Base-by-base conservation (phyloP, 2,329 filamentous ascomycete genomes). In the Conoideocrella luteorostrata region DNA sequence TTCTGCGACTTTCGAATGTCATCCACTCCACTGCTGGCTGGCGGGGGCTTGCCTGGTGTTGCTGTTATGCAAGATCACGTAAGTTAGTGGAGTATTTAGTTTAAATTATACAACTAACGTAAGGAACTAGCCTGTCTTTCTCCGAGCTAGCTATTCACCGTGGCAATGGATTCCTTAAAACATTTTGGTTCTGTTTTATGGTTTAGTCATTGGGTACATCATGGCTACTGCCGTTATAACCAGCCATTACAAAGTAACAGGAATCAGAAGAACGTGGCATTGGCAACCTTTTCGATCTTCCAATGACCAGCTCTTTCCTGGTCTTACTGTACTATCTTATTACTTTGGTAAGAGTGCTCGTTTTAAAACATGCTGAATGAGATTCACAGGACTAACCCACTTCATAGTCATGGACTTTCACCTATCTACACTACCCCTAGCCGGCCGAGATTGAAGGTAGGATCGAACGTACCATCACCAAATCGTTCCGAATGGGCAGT, bases 61-160 rank as follows among this genome's bases (percentile, higher is more conserved):
- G 56, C 56, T 23, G 46, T 54, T 13, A 46, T 65, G 52, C 61
- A 61, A 41, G 64, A 66, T 35, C 64, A 66, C 51, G 64, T 64
- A 39, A 54, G 45, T 47, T 17, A 17, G 17, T 33, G 20, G 4
- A 22, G n/a, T 20, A 2, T 15, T 36, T 5, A 3, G 6, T 28
- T 12, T 4, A 10, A 22, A 11, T 28, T 9, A 7, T 4, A 15
- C 9, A n/a, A 11, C 40, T 46, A 28, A 46, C 20, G 12, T 23
- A n/a, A 9, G 11, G 34, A n/a, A n/a, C n/a, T 36, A 77, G 72
- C 69, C 72, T 21, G 69, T 74, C 12, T 75, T 72, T 45, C 63
- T 75, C 12, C 69, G 72, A 52, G 70, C 66, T 37, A 70, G 68
- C 32, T 73, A 76, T 48, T 77, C 74, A 2, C 68, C 72, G 17